Conservation (phyloP, 108 stramenopile species). For the Seminavis robusta region DNA sequence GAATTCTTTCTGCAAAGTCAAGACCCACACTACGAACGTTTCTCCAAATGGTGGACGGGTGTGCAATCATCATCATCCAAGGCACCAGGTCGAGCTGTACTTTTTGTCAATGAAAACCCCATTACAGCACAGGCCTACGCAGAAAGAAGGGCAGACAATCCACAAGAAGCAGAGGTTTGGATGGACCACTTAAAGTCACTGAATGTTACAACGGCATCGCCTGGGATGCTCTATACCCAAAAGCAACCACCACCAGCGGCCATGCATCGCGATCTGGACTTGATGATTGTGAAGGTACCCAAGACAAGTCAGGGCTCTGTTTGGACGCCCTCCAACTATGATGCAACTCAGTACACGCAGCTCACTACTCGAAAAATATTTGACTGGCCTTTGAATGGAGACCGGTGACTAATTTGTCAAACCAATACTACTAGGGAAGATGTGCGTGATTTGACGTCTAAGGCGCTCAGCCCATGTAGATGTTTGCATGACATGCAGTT, state of each 20-base stretch:
- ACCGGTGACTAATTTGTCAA: no score
- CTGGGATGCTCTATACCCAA: slow-evolving; percentile 60
- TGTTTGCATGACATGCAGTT: no score
- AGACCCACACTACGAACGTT: slow-evolving; percentile 15
- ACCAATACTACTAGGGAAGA: no score
- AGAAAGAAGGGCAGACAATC: slow-evolving; percentile 48
- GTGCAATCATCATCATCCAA: no score
- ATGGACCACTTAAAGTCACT: slow-evolving; percentile 29
- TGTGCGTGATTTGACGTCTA: no score
- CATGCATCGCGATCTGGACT: not conserved
- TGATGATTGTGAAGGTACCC: slow-evolving; percentile 42
- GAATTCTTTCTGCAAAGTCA: slow-evolving; percentile 57
- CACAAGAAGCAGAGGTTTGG: slow-evolving; percentile 44
- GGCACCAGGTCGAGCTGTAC: slow-evolving; percentile 18
- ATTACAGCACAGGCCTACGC: slow-evolving; percentile 46
- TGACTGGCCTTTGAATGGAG: no score
- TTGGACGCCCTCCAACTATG: slow-evolving; percentile 77
- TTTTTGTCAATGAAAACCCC: slow-evolving; percentile 68
- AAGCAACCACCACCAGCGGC: not conserved
- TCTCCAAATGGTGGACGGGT: no score
- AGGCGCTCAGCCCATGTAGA: no score
- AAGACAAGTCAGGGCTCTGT: slow-evolving; percentile 54
- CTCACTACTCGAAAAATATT: no score
- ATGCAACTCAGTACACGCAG: slow-evolving; percentile 40
- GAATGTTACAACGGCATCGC: slow-evolving; percentile 49